Evolutionary conservation across 169 alveolate species (phyloP).

Genomic region (Cytauxzoon felis): DNA sequence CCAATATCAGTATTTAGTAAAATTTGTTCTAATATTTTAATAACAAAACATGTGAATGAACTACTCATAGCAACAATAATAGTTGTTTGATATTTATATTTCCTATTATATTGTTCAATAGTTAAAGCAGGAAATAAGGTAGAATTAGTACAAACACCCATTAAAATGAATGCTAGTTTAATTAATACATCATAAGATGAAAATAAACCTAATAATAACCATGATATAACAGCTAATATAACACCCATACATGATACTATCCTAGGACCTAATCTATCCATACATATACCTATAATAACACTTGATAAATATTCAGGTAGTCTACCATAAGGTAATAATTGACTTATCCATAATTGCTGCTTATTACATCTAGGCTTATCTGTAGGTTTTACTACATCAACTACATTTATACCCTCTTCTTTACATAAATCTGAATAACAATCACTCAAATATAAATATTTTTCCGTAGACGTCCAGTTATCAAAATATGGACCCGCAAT

Average conservation of each 20-base stretch:
- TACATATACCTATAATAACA: slow-evolving; percentile 31
- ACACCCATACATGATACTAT: slow-evolving; percentile 28
- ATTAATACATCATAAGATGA: slow-evolving; percentile 11
- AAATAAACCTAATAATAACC: slow-evolving; percentile 37
- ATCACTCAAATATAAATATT: slow-evolving; percentile 26
- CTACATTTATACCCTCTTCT: neutral
- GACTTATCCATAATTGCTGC: slow-evolving; percentile 32
- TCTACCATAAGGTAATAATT: slow-evolving; percentile 33
- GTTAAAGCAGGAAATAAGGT: slow-evolving; percentile 51
- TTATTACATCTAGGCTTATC: slow-evolving; percentile 11
- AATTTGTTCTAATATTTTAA: slow-evolving; percentile 22
- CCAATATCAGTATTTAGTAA: slow-evolving; percentile 7
- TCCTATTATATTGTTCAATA: slow-evolving; percentile 25
- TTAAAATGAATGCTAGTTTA: slow-evolving; percentile 12
- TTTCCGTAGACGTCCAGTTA: slow-evolving; percentile 57
- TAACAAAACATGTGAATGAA: slow-evolving; percentile 28
- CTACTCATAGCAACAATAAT: slow-evolving; percentile 35
- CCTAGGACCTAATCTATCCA: slow-evolving; percentile 52
- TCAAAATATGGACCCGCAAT: slow-evolving; percentile 59
- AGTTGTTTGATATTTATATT: slow-evolving; percentile 7
- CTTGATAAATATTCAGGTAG: slow-evolving; percentile 24
- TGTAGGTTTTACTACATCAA: neutral
- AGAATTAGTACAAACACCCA: slow-evolving; percentile 35
- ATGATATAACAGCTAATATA: slow-evolving; percentile 14
- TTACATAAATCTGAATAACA: slow-evolving; percentile 23